These are phyloP conservation scores for Fusarium sambucinum DNA, from an alignment of 2,329 filamentous ascomycete genomes.

Conservation along the genomic window DNA sequence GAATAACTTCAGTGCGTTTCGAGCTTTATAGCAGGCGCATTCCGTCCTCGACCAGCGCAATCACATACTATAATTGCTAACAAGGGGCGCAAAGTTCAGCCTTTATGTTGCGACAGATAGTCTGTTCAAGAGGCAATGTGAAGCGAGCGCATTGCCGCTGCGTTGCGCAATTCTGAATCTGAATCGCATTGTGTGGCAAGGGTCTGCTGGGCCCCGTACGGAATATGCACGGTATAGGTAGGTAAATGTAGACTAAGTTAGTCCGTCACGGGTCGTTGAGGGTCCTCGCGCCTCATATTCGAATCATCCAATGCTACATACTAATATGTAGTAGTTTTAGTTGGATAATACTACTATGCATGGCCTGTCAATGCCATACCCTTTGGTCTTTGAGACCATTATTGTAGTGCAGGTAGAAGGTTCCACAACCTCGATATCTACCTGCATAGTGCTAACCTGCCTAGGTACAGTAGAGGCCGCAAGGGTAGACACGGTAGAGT, in stretches of 20 bases:
- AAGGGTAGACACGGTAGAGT: conserved; percentile 1
- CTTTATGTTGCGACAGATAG: neutral
- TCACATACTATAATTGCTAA: neutral
- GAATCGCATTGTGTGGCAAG: conserved; percentile 44
- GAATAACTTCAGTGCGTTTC: neutral
- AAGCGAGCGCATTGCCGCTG: conserved; percentile 36
- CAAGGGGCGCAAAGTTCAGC: neutral
- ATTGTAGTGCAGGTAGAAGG: conserved; percentile 26
- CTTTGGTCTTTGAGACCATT: conserved; percentile 26
- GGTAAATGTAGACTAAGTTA: conserved; percentile 18
- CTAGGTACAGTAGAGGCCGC: neutral
- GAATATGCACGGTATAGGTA: conserved; percentile 36
- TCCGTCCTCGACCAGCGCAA: conserved; percentile 21
- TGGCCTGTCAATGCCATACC: conserved; percentile 38
- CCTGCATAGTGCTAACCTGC: neutral
- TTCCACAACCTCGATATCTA: conserved; percentile 28
- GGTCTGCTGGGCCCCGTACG: conserved; percentile 37
- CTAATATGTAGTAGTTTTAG: too few species aligned
- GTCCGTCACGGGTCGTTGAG: conserved; percentile 35
- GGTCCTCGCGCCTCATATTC: conserved; percentile 20
- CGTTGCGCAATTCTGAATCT: conserved; percentile 42
- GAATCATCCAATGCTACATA: conserved; percentile 12
- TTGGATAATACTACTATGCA: conserved; percentile 28
- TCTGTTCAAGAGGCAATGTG: neutral
- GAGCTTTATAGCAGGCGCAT: conserved; percentile 30